Base-by-base conservation (phyloP, 768 basidiomycete species). In the Pisolithus orientalis region DNA sequence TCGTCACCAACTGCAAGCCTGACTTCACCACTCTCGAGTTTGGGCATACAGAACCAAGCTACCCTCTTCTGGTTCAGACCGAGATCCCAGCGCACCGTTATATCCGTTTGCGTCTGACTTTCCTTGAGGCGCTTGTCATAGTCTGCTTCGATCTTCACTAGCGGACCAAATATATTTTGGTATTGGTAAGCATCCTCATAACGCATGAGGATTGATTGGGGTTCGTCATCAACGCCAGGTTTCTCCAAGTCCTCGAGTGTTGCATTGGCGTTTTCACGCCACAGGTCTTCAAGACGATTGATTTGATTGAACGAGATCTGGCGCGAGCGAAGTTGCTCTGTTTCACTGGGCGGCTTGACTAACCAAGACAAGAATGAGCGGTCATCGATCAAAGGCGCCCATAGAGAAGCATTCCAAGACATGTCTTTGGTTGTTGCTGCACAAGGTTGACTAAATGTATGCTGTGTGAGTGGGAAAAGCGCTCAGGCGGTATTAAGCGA, bases 141-240 rank as follows among this genome's bases (percentile, higher is more conserved):
- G 72, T 99, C 96, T 2, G 96, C 96, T 65, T 99, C 96, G 60
- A 99, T 98, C 75, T 99, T 99, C 70, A 99, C 96, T 44, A 99
- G 80, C 14, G 96, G 96, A 5, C 96, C 96, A 62, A 98, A 95
- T 51, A 99, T 98, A 65, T 99, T 99, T 74, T 99, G 96, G 67
- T 99, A 99, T 63, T 98, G 96, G 65, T 98, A 99, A 43, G 96
- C 96, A 67, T 99, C 96, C 66, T 98, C 95, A 68, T 99, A 99
- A 57, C 85, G 86, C 50, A 89, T 71, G 24, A 95, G 66, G 56
- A 99, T 88, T 6, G 87, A 82, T 66, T 97, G 94, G 3, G 96
- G 94, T 62, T 99, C 96, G 68, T 99, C 96, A 62, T 99, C 96
- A 1, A 97, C 90, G 6, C 94, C 94, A 0, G 94, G 93, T 65